Conservation (phyloP, 2,329 filamentous ascomycete genomes). For the Curvularia spicifera region DNA sequence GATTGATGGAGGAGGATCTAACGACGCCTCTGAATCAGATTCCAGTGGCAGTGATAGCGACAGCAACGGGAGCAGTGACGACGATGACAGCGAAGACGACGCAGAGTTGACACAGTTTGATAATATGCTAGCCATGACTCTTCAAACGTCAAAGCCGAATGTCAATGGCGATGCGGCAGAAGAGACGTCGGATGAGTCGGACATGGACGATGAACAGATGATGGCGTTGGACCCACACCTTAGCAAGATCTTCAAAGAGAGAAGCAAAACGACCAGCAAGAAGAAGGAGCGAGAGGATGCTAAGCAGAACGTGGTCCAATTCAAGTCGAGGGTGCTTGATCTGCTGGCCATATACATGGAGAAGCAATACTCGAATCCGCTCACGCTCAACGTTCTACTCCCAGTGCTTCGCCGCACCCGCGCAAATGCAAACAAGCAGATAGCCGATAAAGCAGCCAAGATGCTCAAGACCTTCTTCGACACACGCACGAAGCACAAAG, state of each 20-base stretch:
- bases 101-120: constrained; percentile 69
- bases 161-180: constrained; percentile 65
- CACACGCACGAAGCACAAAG: constrained; percentile 59
- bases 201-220: constrained; percentile 98
- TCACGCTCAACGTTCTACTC: constrained; percentile 73
- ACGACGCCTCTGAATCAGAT: constrained; percentile 19
- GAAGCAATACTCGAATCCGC: constrained; percentile 71
- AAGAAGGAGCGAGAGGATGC: constrained; percentile 88
- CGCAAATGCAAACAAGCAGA: constrained; percentile 76
- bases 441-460: constrained; percentile 74
- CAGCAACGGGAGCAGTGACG: constrained; percentile 25
- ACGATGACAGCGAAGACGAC: constrained; percentile 49
- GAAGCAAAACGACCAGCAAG: constrained; percentile 67
- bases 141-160: constrained; percentile 68
- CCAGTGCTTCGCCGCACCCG: constrained; percentile 79
- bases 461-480: constrained; percentile 76
- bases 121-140: constrained; percentile 75
- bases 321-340: constrained; percentile 93
- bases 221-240: constrained; percentile 84
- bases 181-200: constrained; percentile 67
- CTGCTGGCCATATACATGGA: constrained; percentile 85
- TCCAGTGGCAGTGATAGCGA: constrained; percentile 34
- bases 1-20: constrained; percentile 48
- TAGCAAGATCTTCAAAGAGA: constrained; percentile 82
- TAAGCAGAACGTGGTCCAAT: constrained; percentile 86